These are phyloP conservation scores for Aspergillus biplanus DNA, from an alignment of 495 filamentous ascomycete species.

Conservation along the genomic window DNA sequence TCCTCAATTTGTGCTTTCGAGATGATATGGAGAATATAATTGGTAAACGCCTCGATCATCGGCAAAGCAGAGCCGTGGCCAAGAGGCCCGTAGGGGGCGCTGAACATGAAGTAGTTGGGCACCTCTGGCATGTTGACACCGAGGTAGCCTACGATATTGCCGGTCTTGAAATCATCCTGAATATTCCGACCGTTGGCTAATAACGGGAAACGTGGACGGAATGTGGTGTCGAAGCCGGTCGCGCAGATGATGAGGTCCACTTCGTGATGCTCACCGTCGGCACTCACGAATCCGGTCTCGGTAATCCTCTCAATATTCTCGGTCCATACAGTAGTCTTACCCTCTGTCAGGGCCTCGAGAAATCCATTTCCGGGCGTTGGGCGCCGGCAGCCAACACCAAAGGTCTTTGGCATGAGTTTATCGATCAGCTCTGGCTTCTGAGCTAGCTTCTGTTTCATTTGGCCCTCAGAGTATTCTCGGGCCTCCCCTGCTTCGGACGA, in stretches of 20 bases:
- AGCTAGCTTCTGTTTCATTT: constrained; percentile 1
- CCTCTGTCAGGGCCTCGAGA: neutral
- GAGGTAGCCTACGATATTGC: neutral
- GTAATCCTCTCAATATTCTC: neutral
- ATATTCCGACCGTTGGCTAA: neutral
- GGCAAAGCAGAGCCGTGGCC: neutral
- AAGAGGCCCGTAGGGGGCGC: neutral
- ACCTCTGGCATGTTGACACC: neutral
- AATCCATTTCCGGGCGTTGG: constrained; percentile 1
- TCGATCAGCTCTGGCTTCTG: neutral
- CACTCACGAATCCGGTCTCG: neutral
- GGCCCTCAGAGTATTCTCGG: neutral
- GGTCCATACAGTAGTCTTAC: neutral
- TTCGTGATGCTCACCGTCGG: neutral
- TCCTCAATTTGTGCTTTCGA: neutral
- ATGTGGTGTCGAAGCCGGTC: neutral
- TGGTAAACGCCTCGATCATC: neutral
- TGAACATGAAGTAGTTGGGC: neutral
- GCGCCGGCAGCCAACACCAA: neutral
- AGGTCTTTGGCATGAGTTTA: neutral
- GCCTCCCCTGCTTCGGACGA: neutral
- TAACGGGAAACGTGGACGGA: neutral
- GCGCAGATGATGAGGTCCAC: neutral
- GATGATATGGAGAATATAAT: neutral
- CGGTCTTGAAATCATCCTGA: neutral